phyloP scores from a whole-genome alignment of 805 yeast genomes.

The Ogataea philodendri region DNA sequence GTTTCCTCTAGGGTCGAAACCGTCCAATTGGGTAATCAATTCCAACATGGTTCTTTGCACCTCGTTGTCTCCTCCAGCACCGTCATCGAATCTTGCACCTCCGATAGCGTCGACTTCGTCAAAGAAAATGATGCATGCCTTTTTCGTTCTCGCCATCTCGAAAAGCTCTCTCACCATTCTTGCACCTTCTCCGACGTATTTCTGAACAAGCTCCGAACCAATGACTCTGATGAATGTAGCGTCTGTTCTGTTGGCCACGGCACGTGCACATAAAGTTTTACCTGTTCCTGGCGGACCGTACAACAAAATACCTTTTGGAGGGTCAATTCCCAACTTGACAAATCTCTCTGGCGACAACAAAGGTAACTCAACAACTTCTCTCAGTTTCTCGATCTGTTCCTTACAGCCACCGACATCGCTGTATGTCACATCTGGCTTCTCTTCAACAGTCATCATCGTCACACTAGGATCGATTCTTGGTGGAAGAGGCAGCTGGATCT shows the following conservation, averaged over 20 bases:
- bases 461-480: constrained; percentile 97
- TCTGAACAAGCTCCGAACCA: constrained; percentile 97
- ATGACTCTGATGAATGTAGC: constrained; percentile 98
- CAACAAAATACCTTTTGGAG: constrained; percentile 94
- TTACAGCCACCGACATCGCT: constrained; percentile 98
- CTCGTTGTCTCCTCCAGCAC: constrained; percentile 99
- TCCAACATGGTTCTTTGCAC: constrained; percentile 99
- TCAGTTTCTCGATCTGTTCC: constrained; percentile 93
- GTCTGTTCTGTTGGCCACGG: constrained; percentile 98
- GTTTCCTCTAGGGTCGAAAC: constrained; percentile 98
- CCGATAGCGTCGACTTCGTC: constrained; percentile 99
- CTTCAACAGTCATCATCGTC: constrained; percentile 99
- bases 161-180: constrained; percentile 98
- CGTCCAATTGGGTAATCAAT: constrained; percentile 94
- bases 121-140: constrained; percentile 96
- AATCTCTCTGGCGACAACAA: constrained; percentile 93
- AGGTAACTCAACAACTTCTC: constrained; percentile 96
- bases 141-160: constrained; percentile 98
- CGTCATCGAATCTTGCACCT: constrained; percentile 99
- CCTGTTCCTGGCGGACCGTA: constrained; percentile 99
- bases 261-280: constrained; percentile 96
- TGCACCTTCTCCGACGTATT: constrained; percentile 99
- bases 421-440: constrained; percentile 97
- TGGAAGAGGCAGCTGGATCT: constrained; percentile 94
- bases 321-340: constrained; percentile 95